Base-by-base conservation (phyloP, 345 rosid species). In the Ceriops tagal region DNA sequence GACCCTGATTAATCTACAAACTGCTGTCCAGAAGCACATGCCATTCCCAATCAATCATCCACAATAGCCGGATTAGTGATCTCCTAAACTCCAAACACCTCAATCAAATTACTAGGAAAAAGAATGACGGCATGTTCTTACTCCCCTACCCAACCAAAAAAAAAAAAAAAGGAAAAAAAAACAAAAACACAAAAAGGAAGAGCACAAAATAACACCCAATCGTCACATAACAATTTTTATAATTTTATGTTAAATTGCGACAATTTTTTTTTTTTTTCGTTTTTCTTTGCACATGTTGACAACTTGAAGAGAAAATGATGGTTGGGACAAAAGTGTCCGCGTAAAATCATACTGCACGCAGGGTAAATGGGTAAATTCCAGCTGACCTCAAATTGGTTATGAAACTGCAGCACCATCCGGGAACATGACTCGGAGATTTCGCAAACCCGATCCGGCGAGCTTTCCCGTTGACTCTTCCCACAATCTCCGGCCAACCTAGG, bases 381-480 rank as follows among this genome's bases (percentile, higher is more conserved):
- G 53, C 72, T 79, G 46, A 87, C 92, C 92, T 89, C 87, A 26
- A 79, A 68, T 75, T 78, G 92, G 74, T 84, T 82, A 65, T 77
- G 88, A 58, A 87, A 78, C 77, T 87, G 88, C 61, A 89, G 89
- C 32, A 89, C 86, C 90, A 87, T 87, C 70, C 84, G 88, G 30
- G 88, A 87, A 71, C 88, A 89, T n/a, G 87, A 83, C 70, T 87
- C 95, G 7, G 92, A 87, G 78, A 89, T 85, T 80, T 80, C 82
- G 49, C 79, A 78, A 66, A 81, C 66, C 69, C 84, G 83, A 73
- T 83, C 90, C 76, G 80, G 80, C 66, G 84, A 65, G 66, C 77
- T 76, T 58, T 78, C 82, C 69, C 65, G 67, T 11, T 80, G 83
- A 64, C 83, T 65, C 69, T 77, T 76, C 39, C 67, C 80, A 35